A percentile compares a stretch with the other conserved stretches of the same genome.
Evolutionary conservation across 192 early-diverging fungal species (phyloP).

Genomic region (Globomyces pollinis-pini): DNA sequence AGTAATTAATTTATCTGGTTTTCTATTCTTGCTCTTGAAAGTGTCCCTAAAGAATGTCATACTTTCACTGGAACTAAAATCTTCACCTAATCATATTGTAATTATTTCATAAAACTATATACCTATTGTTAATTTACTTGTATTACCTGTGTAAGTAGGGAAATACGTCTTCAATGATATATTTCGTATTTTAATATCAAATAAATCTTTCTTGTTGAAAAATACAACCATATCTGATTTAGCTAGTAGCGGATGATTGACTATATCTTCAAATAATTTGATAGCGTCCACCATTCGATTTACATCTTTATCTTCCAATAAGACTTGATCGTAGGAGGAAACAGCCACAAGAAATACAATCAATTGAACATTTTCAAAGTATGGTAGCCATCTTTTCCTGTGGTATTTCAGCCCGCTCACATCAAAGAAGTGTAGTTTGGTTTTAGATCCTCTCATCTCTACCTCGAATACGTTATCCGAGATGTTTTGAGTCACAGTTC

Average conservation of each 20-base stretch:
- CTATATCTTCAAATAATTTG: conserved; percentile 2
- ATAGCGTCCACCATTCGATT: conserved; percentile 11
- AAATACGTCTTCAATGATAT: neutral
- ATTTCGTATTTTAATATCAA: neutral
- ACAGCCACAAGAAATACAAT: conserved; percentile 7
- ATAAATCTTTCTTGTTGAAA: conserved; percentile 12
- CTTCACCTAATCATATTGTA: no score
- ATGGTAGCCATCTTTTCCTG: conserved; percentile 51
- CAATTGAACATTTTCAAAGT: conserved; percentile 61
- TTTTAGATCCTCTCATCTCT: no score
- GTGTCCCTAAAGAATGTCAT: no score
- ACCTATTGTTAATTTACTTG: no score
- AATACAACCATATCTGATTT: conserved; percentile 11
- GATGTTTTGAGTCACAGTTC: conserved; percentile 65
- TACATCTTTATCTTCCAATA: neutral
- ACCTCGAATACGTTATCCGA: conserved; percentile 57
- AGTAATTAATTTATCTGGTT: neutral
- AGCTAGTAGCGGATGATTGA: conserved; percentile 6
- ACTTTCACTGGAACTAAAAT: no score
- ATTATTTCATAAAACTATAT: neutral
- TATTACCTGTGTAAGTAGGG: neutral
- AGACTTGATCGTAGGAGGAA: conserved; percentile 5
- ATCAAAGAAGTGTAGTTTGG: conserved; percentile 59
- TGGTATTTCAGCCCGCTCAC: conserved; percentile 63
- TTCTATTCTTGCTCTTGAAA: neutral